phyloP scores from a whole-genome alignment of 495 filamentous ascomycete genomes.

The Neurospora tetraspora region DNA sequence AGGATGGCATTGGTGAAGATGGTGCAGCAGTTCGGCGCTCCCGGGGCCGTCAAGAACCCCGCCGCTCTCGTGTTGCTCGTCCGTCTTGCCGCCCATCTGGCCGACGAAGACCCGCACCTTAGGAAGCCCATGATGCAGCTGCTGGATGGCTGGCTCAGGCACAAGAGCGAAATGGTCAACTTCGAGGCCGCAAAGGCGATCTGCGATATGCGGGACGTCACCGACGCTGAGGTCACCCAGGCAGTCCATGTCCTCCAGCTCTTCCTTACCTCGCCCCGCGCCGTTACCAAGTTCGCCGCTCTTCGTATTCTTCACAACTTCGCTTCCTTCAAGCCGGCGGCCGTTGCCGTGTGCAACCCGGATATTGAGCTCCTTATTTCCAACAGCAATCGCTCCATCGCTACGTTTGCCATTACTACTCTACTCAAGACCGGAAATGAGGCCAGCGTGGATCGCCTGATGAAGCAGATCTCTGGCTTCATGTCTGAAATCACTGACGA shows the following conservation, averaged over 20 bases:
- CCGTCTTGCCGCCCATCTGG: conserved; percentile 84
- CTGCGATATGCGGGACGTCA: conserved; percentile 85
- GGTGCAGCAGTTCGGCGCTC: conserved; percentile 93
- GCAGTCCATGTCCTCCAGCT: conserved; percentile 91
- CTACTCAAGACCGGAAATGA: conserved; percentile 97
- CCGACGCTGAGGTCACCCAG: conserved; percentile 82
- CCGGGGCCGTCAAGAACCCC: conserved; percentile 88
- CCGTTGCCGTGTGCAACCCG: conserved; percentile 86
- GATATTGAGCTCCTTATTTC: conserved; percentile 95
- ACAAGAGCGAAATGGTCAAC: conserved; percentile 99
- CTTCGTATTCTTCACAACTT: conserved; percentile 96
- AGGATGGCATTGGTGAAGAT: conserved; percentile 99
- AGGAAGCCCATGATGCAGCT: conserved; percentile 91
- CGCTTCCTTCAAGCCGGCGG: conserved; percentile 86
- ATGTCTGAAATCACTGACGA: conserved; percentile 98
- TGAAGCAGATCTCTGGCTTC: conserved; percentile 96
- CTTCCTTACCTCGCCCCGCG: conserved; percentile 91
- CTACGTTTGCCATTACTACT: conserved; percentile 96
- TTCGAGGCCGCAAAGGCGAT: conserved; percentile 98
- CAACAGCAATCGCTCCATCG: conserved; percentile 93
- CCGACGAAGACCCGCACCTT: conserved; percentile 81
- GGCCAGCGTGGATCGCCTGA: conserved; percentile 88
- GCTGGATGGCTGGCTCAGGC: conserved; percentile 90
- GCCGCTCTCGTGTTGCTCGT: conserved; percentile 89
- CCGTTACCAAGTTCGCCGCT: conserved; percentile 95